Base-by-base conservation (phyloP, 192 early-diverging fungal genomes). In the Coemansia sp. region DNA sequence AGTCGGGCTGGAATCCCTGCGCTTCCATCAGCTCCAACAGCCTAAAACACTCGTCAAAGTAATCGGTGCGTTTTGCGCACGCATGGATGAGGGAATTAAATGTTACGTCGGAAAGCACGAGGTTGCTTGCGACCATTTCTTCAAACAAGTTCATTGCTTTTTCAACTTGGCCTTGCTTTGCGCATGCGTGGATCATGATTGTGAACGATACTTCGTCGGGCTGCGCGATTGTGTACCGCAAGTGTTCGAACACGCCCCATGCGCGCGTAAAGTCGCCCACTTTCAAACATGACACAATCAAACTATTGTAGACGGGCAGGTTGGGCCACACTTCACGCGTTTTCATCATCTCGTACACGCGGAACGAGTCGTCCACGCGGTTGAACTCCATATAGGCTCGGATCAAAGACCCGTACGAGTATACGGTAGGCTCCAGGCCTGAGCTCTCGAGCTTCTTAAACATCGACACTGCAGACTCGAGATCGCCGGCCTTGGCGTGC, bases 161-260 rank as follows among this genome's bases (percentile, higher is more conserved):
- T 64, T 98, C 96, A n/a, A 91, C 89, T 54, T 96, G 87, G 40
- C 85, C 84, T 28, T 85, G 87, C 68, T 89, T 86, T 6, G 93
- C 88, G 65, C 95, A 97, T 1, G 94, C 92, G 62, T 90, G 87
- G 37, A 98, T 92, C 95, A 98, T 97, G 22, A 94, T 73, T 17
- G 85, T 87, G 64, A 92, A 98, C 5, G 86, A 85, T 0, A 87
- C 84, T 53, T 89, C 87, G 65, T 94, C 90, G 0, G 96, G 93
- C 52, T 86, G 74, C 28, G 86, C 84, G 21, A 90, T 85, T 51
- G 92, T 88, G 17, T 83, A 75, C 51, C 90, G 85, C 88, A 96
- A 87, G 62, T 92, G 84, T 65, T 96, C 87, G 82, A 96, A 98
- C 20, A 90, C 87, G 31, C 83, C 83, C 96, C 96, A 98, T 19